phyloP scores from a whole-genome alignment of 2,329 filamentous ascomycete species.

The Amauroascus verrucosus region DNA sequence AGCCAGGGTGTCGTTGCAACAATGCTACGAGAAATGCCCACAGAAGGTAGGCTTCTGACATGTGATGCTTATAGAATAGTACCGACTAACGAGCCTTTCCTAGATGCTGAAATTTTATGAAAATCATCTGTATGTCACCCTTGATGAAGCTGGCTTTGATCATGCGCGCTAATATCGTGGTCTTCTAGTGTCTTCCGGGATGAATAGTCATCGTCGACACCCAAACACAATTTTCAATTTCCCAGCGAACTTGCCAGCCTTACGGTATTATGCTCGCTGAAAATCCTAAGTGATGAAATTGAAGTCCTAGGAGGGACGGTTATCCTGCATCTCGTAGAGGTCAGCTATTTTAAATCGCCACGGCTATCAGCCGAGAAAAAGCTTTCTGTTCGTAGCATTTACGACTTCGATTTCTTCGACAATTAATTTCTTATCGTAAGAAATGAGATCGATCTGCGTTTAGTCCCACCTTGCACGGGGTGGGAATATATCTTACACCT shows the following conservation, averaged over 20 bases:
- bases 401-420: neutral
- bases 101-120: slow-evolving; percentile 43
- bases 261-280: neutral
- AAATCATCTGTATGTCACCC: slow-evolving; percentile 35
- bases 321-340: no score
- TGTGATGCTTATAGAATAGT: slow-evolving; percentile 9
- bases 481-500: neutral
- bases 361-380: no score
- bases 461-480: neutral
- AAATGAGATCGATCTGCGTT: neutral
- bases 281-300: neutral
- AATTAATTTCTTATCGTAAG: neutral
- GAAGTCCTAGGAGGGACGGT: no score
- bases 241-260: neutral
- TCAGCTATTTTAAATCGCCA: no score
- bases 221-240: neutral
- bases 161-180: neutral
- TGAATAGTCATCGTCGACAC: slow-evolving; percentile 10
- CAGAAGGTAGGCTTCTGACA: slow-evolving; percentile 25
- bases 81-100: slow-evolving; percentile 7
- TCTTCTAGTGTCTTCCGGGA: slow-evolving; percentile 29
- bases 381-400: no score
- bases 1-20: slow-evolving; percentile 33
- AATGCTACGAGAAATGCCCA: slow-evolving; percentile 37
- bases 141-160: slow-evolving; percentile 12